These are phyloP conservation scores for Stemphylium lycopersici DNA, from an alignment of 2,329 filamentous ascomycete genomes.

Conservation along the genomic window DNA sequence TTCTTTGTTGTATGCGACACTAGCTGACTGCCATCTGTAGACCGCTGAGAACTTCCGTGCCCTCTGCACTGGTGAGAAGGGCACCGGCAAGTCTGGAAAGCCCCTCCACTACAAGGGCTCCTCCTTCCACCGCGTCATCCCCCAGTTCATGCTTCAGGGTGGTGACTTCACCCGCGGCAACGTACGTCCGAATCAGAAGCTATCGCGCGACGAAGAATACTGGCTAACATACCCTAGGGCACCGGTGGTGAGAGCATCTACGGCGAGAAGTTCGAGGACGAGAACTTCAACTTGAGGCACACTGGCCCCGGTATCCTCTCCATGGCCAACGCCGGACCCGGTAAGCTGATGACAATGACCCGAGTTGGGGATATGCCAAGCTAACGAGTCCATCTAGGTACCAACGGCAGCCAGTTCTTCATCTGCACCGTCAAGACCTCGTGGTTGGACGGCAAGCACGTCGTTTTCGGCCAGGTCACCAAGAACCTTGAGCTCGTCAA, in stretches of 20 bases:
- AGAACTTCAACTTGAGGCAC: conserved; percentile 92
- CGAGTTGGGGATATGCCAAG: background rate
- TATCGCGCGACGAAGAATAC: background rate
- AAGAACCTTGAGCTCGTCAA: conserved; percentile 34
- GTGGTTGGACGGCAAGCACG: conserved; percentile 79
- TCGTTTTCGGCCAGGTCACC: conserved; percentile 78
- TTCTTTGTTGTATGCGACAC: background rate
- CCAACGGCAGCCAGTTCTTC: conserved; percentile 98
- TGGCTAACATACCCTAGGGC: conserved; percentile 26
- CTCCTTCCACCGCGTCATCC: conserved; percentile 93
- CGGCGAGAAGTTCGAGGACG: conserved; percentile 93
- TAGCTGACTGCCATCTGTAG: conserved; percentile 49
- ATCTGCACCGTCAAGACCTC: conserved; percentile 91
- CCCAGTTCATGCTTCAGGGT: conserved; percentile 97
- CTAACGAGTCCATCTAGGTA: conserved; percentile 54
- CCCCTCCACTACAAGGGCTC: conserved; percentile 91
- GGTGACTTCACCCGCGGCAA: conserved; percentile 96
- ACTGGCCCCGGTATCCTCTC: conserved; percentile 90
- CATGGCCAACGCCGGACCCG: conserved; percentile 94
- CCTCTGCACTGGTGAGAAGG: conserved; percentile 94
- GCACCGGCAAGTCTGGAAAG: conserved; percentile 78
- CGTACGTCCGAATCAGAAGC: conserved; percentile 61
- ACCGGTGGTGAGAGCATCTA: conserved; percentile 95
- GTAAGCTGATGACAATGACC: background rate
- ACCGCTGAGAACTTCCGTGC: conserved; percentile 95